Evolutionary conservation across 257 asterid species (phyloP).

Genomic region (Anisodus acutangulus): DNA sequence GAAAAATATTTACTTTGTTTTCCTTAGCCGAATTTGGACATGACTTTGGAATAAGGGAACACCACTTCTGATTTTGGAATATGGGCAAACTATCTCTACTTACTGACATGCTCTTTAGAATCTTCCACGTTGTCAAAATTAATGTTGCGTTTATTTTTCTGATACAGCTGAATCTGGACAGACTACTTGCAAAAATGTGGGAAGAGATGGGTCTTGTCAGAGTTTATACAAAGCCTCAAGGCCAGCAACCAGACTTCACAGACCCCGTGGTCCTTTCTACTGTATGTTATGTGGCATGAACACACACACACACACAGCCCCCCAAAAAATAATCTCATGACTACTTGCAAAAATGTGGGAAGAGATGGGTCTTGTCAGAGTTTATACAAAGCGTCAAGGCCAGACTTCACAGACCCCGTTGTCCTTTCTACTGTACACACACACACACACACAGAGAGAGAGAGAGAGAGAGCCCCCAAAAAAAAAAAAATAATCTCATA

Average conservation of each 20-base stretch:
- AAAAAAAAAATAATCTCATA: not conserved
- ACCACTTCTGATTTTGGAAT: not conserved
- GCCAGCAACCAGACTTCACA: too few relatives aligned
- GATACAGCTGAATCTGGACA: slow-evolving; percentile 56
- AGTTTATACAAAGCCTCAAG: too few relatives aligned
- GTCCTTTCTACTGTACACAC: slow-evolving; percentile 73
- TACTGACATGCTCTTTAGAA: not conserved
- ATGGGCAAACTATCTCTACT: not conserved
- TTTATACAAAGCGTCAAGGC: too few relatives aligned
- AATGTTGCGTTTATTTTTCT: slow-evolving; percentile 34
- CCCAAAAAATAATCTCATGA: slow-evolving; percentile 28
- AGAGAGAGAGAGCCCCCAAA: too few relatives aligned
- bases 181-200: slow-evolving; percentile 87
- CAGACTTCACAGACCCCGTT: not conserved
- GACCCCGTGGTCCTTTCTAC: slow-evolving; percentile 60
- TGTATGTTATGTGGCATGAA: slow-evolving; percentile 48
- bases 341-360: slow-evolving; percentile 89
- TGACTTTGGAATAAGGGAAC: not conserved
- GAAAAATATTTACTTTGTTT: not conserved
- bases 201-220: slow-evolving; percentile 39
- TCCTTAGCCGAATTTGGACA: not conserved
- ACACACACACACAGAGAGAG: too few relatives aligned
- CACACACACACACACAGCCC: too few relatives aligned
- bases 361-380: slow-evolving; percentile 22
- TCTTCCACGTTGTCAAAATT: slow-evolving; percentile 27